These are phyloP conservation scores for Rosellinia necatrix DNA, from an alignment of 2,329 filamentous ascomycete species.

Conservation along the genomic window DNA sequence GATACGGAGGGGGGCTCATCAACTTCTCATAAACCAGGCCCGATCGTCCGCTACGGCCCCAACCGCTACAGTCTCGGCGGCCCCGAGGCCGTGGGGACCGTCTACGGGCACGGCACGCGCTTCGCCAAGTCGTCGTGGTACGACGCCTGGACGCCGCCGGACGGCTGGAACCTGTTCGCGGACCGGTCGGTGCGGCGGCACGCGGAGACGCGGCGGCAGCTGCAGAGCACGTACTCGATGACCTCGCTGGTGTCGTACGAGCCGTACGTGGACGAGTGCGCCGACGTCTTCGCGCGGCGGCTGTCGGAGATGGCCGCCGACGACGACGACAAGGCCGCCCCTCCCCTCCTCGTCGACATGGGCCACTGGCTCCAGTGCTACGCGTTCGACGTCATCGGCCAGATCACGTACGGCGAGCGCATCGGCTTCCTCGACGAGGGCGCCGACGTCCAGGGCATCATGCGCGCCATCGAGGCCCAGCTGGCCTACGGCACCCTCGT, in stretches of 20 bases:
- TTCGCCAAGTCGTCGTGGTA: slow-evolving; percentile 45
- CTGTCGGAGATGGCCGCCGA: slow-evolving; percentile 35
- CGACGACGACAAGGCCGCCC: no score
- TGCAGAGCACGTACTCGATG: slow-evolving; percentile 42
- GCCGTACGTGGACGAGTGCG: slow-evolving; percentile 41
- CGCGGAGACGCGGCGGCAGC: slow-evolving; percentile 35
- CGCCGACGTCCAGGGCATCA: slow-evolving; percentile 40
- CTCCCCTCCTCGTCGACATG: slow-evolving; percentile 41
- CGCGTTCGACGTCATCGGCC: slow-evolving; percentile 47
- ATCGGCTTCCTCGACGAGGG: slow-evolving; percentile 46
- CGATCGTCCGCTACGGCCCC: slow-evolving; percentile 53
- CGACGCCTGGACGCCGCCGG: slow-evolving; percentile 30
- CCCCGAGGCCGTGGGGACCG: slow-evolving; percentile 44
- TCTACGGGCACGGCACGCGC: slow-evolving; percentile 47
- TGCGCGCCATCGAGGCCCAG: slow-evolving; percentile 32
- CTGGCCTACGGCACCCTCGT: slow-evolving; percentile 34
- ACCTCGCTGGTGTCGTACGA: slow-evolving; percentile 43
- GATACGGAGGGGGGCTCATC: no score
- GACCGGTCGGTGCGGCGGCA: slow-evolving; percentile 39
- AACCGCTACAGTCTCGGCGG: slow-evolving; percentile 53
- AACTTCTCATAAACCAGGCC: slow-evolving; percentile 27
- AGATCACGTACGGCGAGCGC: slow-evolving; percentile 42
- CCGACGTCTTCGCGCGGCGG: slow-evolving; percentile 36
- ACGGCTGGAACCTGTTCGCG: slow-evolving; percentile 37
- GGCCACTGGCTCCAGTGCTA: slow-evolving; percentile 46